Evolutionary conservation across 2,329 filamentous ascomycete genomes (phyloP).

Genomic region (Alternaria postmessia): DNA sequence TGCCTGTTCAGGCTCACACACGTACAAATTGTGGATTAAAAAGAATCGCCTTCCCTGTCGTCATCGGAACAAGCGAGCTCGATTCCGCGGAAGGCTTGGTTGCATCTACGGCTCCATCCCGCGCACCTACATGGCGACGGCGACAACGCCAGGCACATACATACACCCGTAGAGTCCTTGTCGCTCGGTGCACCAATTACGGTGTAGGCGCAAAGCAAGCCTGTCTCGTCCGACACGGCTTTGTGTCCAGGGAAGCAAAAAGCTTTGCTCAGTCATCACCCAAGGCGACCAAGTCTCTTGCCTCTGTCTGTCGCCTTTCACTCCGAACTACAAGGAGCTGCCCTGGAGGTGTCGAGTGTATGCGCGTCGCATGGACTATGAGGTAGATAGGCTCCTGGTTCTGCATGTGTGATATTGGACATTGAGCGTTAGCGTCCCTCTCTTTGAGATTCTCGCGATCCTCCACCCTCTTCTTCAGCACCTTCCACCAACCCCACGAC

Average conservation of each 20-base stretch:
- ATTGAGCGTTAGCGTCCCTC: conserved; percentile 27
- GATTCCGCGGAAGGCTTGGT: conserved; percentile 14
- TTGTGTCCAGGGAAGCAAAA: conserved; percentile 13
- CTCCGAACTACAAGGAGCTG: neutral
- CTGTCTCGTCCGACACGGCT: conserved; percentile 8
- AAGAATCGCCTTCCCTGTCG: conserved; percentile 5
- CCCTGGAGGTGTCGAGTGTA: conserved; percentile 7
- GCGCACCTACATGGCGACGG: conserved; percentile 27
- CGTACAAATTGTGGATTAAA: neutral
- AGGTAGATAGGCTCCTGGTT: conserved; percentile 36
- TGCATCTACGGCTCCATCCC: conserved; percentile 16
- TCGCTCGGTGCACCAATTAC: conserved; percentile 20
- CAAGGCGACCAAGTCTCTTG: neutral
- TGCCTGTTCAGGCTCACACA: conserved; percentile 3
- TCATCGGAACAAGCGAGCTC: neutral
- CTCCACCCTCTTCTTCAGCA: conserved; percentile 14
- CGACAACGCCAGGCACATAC: conserved; percentile 18
- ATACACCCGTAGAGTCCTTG: conserved; percentile 1
- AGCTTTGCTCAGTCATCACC: conserved; percentile 20
- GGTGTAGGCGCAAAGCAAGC: conserved; percentile 23
- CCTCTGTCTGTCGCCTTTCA: conserved; percentile 6
- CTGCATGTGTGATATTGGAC: conserved; percentile 30
- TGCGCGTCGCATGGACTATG: conserved; percentile 27
- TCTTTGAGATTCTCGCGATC: conserved; percentile 15
- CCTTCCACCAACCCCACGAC: conserved; percentile 25